phyloP scores from a whole-genome alignment of 2,329 filamentous ascomycete species.

The Neocucurbitaria cava region DNA sequence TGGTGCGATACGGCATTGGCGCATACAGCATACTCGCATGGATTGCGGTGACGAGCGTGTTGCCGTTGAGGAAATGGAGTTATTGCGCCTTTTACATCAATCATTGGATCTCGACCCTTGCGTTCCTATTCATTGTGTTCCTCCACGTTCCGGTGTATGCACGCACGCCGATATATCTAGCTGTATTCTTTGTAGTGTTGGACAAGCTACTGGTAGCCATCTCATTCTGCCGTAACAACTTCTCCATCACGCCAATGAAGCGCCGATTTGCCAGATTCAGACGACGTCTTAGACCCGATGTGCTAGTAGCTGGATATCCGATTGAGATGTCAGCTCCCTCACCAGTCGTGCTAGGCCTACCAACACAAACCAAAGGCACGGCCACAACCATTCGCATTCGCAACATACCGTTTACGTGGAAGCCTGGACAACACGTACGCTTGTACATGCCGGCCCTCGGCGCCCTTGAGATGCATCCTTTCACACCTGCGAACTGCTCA shows the following conservation, averaged over 20 bases:
- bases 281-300: conserved; percentile 11
- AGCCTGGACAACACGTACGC: conserved; percentile 41
- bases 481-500: conserved; percentile 39
- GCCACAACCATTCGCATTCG: conserved; percentile 30
- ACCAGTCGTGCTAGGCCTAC: conserved; percentile 6
- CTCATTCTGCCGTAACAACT: conserved; percentile 26
- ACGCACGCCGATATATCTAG: conserved; percentile 25
- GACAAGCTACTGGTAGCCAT: conserved; percentile 19
- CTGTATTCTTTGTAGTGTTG: conserved; percentile 18
- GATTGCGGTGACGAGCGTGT: conserved; percentile 31
- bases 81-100: conserved; percentile 37
- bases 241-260: conserved; percentile 19
- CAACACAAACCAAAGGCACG: conserved; percentile 9
- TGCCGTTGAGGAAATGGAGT: conserved; percentile 32
- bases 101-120: conserved; percentile 31
- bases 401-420: conserved; percentile 33
- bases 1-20: conserved; percentile 32
- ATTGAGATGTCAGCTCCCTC: conserved; percentile 31
- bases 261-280: conserved; percentile 12
- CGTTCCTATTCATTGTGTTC: conserved; percentile 27
- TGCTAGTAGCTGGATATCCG: conserved; percentile 27
- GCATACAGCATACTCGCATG: conserved; percentile 33
- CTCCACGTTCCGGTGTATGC: conserved; percentile 37
- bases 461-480: conserved; percentile 34
- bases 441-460: conserved; percentile 35